Conservation (phyloP, 2,329 filamentous ascomycete genomes). For the Pseudogymnoascus sp. region DNA sequence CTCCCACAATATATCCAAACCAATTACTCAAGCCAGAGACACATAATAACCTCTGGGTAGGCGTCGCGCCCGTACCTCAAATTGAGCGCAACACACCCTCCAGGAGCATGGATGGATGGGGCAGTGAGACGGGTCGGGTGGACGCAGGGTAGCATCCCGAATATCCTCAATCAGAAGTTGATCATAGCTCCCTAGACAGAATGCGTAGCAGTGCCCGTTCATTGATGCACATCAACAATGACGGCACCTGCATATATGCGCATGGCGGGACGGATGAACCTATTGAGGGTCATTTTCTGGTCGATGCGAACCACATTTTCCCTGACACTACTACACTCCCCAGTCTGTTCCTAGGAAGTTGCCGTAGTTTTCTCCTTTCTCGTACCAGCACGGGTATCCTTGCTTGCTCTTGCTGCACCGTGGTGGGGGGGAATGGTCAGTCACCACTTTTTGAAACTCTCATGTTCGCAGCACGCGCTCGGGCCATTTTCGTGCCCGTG, state of each 20-base stretch:
- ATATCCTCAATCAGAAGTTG: background rate
- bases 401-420: background rate
- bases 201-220: background rate
- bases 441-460: background rate
- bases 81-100: background rate
- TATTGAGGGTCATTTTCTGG: background rate
- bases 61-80: background rate
- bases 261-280: background rate
- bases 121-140: background rate
- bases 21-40: background rate
- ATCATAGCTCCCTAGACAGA: conserved; percentile 3
- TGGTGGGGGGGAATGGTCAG: background rate
- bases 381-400: background rate
- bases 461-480: background rate
- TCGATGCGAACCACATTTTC: background rate
- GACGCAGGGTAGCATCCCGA: background rate
- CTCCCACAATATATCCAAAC: background rate
- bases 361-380: background rate
- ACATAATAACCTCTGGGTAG: background rate
- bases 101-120: background rate
- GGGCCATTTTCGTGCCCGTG: background rate
- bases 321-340: background rate
- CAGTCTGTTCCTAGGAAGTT: background rate
- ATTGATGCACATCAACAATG: background rate
- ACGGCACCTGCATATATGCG: background rate